phyloP scores from a whole-genome alignment of 176 grass and related monocot genomes.

The Musa acuminata region DNA sequence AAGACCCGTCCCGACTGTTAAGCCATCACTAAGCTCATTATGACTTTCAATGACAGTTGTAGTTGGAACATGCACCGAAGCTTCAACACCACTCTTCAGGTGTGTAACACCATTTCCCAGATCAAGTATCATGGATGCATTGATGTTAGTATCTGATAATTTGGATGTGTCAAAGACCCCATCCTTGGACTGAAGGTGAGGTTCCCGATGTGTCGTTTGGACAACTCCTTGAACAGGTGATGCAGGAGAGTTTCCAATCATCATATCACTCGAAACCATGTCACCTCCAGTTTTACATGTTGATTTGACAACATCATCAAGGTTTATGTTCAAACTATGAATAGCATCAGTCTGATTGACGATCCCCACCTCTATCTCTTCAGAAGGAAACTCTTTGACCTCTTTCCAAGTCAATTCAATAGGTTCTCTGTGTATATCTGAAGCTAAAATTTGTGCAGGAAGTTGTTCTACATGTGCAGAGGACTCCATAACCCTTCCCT shows the following conservation, averaged over 20 bases:
- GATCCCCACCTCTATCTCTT: slow-evolving; percentile 13
- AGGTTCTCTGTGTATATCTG: slow-evolving; percentile 28
- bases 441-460: slow-evolving; percentile 30
- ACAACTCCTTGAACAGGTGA: slow-evolving; percentile 28
- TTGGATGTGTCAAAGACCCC: slow-evolving; percentile 24
- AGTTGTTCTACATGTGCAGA: slow-evolving; percentile 35
- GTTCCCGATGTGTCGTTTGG: not conserved
- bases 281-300: slow-evolving; percentile 23
- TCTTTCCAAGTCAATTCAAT: slow-evolving; percentile 6
- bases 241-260: slow-evolving; percentile 11
- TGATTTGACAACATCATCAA: slow-evolving; percentile 21
- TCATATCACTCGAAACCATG: slow-evolving; percentile 11
- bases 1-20: slow-evolving; percentile 34
- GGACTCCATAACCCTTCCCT: slow-evolving; percentile 1
- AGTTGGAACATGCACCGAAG: slow-evolving; percentile 26
- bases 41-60: slow-evolving; percentile 35
- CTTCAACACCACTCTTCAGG: slow-evolving; percentile 27
- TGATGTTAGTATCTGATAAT: slow-evolving; percentile 9
- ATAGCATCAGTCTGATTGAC: slow-evolving; percentile 18
- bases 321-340: slow-evolving; percentile 14
- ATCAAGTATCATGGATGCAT: slow-evolving; percentile 19
- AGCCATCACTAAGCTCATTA: slow-evolving; percentile 19
- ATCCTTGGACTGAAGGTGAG: slow-evolving; percentile 26
- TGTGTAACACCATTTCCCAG: slow-evolving; percentile 18
- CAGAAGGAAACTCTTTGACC: slow-evolving; percentile 5